Conservation (phyloP, 2,329 filamentous ascomycete genomes). For the Fusarium abutilonis region DNA sequence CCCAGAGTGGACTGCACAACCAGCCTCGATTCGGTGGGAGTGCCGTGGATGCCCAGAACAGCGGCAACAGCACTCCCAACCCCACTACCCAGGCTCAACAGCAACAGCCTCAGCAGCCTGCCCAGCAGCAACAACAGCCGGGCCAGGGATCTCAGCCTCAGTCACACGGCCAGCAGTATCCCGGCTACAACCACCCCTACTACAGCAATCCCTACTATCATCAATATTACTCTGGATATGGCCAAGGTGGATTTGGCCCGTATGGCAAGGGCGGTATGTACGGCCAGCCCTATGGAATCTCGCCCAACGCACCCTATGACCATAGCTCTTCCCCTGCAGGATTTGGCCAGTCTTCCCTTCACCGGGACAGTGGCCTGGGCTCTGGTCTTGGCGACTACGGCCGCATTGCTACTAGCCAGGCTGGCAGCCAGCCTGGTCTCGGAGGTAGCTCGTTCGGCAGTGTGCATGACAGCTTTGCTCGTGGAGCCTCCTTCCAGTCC, state of each 20-base stretch:
- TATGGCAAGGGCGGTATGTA: conserved; percentile 67
- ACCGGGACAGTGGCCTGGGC: conserved; percentile 61
- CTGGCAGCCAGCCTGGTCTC: conserved; percentile 61
- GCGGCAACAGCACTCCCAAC: conserved; percentile 90
- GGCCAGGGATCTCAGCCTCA: conserved; percentile 58
- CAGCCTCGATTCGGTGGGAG: conserved; percentile 68
- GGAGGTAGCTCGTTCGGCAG: conserved; percentile 62
- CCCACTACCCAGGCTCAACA: conserved; percentile 69
- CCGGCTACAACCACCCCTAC: conserved; percentile 67
- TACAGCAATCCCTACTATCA: conserved; percentile 71
- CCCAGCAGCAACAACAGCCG: conserved; percentile 58
- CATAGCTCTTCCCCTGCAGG: conserved; percentile 64
- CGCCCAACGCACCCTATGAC: conserved; percentile 66
- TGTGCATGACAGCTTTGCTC: conserved; percentile 65
- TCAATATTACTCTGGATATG: conserved; percentile 67
- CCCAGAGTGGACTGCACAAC: conserved; percentile 72
- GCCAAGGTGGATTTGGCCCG: conserved; percentile 62
- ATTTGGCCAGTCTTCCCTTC: conserved; percentile 64
- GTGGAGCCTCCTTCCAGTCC: conserved; percentile 64
- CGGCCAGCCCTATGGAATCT: conserved; percentile 66
- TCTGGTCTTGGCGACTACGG: conserved; percentile 66
- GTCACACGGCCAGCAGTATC: conserved; percentile 60
- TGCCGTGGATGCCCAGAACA: conserved; percentile 77
- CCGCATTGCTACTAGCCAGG: conserved; percentile 61
- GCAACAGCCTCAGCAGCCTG: conserved; percentile 56